Evolutionary conservation across 2,329 filamentous ascomycete genomes (phyloP).

Genomic region (Penicillium italicum): DNA sequence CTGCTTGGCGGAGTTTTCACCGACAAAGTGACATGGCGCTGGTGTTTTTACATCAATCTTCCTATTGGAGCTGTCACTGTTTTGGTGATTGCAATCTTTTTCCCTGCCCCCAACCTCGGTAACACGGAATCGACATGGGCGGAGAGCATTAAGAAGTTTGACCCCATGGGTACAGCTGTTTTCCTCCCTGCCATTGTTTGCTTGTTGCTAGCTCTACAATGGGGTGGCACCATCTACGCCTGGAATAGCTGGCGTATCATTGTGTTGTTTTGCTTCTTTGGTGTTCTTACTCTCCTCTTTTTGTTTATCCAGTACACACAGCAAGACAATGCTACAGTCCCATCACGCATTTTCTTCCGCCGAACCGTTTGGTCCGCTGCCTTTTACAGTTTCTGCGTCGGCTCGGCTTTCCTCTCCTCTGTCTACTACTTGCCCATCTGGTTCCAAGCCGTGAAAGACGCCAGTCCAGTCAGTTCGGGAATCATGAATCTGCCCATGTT

Average conservation of each 20-base stretch:
- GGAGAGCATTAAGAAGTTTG: slow-evolving; percentile 41
- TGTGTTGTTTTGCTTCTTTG: slow-evolving; percentile 18
- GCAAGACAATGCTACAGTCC: slow-evolving; percentile 50
- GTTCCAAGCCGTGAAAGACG: slow-evolving; percentile 28
- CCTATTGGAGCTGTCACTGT: slow-evolving; percentile 42
- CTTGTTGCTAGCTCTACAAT: slow-evolving; percentile 24
- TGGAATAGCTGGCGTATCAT: slow-evolving; percentile 24
- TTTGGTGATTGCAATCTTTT: slow-evolving; percentile 48
- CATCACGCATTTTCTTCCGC: slow-evolving; percentile 49
- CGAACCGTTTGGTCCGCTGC: slow-evolving; percentile 36
- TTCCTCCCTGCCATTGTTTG: slow-evolving; percentile 28
- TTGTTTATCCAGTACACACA: slow-evolving; percentile 44
- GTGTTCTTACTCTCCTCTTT: slow-evolving; percentile 44
- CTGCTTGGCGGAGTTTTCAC: slow-evolving; percentile 47
- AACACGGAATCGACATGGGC: slow-evolving; percentile 23
- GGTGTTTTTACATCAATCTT: slow-evolving; percentile 47
- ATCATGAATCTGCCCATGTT: slow-evolving; percentile 26
- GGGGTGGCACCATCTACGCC: slow-evolving; percentile 22
- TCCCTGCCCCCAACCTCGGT: slow-evolving; percentile 38
- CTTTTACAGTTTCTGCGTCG: slow-evolving; percentile 24
- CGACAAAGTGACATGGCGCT: slow-evolving; percentile 40
- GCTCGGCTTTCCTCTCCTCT: slow-evolving; percentile 7
- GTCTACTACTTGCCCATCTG: slow-evolving; percentile 28
- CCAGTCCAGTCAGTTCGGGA: slow-evolving; percentile 21
- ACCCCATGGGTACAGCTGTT: slow-evolving; percentile 35